A percentile compares a stretch with the other conserved stretches of the same genome.
Evolutionary conservation across 805 yeast genomes (phyloP).

Genomic region (Monosporozyma siamensis): DNA sequence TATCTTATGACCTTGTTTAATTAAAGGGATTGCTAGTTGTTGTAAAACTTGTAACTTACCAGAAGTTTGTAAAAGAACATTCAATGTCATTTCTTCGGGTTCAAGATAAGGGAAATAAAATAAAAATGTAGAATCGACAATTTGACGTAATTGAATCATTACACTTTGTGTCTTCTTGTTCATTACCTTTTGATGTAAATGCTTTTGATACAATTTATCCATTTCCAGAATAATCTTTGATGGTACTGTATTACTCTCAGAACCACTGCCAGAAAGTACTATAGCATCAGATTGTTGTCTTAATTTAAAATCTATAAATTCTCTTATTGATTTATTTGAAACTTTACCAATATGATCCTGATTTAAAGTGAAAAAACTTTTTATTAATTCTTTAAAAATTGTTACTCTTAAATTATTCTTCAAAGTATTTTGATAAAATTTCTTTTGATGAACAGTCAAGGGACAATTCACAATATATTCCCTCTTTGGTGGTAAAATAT

Average conservation of each 20-base stretch:
- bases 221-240: slow-evolving; percentile 13
- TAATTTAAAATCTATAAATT: slow-evolving; percentile 35
- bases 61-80: slow-evolving; percentile 43
- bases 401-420: slow-evolving; percentile 36
- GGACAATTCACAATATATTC: slow-evolving; percentile 77
- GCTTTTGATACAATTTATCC: slow-evolving; percentile 24
- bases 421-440: slow-evolving; percentile 49
- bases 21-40: slow-evolving; percentile 46
- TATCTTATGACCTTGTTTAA: slow-evolving; percentile 51
- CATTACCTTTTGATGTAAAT: slow-evolving; percentile 35
- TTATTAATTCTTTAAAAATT: slow-evolving; percentile 39
- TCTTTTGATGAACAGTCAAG: slow-evolving; percentile 52
- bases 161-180: slow-evolving; percentile 52
- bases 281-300: slow-evolving; percentile 3
- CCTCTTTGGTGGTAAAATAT: slow-evolving; percentile 73
- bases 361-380: slow-evolving; percentile 43
- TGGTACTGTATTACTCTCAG: background rate
- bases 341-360: slow-evolving; percentile 23
- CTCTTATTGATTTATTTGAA: slow-evolving; percentile 31
- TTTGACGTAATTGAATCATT: slow-evolving; percentile 75
- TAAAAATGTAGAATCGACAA: slow-evolving; percentile 79
- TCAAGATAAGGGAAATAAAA: slow-evolving; percentile 67
- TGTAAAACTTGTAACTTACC: slow-evolving; percentile 66
- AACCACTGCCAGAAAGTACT: background rate
- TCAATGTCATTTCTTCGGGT: slow-evolving; percentile 35